These are phyloP conservation scores for Tephrocybe sp. DNA, from an alignment of 768 basidiomycete genomes.

Conservation along the genomic window DNA sequence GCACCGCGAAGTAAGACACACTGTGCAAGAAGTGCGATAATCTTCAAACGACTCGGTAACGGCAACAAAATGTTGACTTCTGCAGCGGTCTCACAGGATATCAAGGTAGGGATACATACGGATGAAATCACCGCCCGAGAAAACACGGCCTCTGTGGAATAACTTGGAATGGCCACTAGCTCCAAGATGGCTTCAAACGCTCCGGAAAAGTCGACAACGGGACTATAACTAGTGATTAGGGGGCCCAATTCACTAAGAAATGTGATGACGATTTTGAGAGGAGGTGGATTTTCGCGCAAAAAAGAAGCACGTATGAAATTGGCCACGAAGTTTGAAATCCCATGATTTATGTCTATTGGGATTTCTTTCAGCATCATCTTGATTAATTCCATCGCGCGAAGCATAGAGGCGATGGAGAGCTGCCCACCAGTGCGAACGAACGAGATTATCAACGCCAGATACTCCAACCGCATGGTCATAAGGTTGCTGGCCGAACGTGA, in stretches of 20 bases:
- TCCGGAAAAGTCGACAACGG: constrained; percentile 53
- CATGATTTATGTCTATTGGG: constrained; percentile 30
- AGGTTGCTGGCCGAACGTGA: constrained; percentile 52
- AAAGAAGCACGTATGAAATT: constrained; percentile 50
- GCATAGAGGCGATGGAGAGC: constrained; percentile 34
- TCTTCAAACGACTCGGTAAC: constrained; percentile 35
- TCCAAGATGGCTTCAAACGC: constrained; percentile 49
- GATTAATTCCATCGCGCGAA: constrained; percentile 52
- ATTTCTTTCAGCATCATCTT: constrained; percentile 56
- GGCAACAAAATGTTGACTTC: constrained; percentile 37
- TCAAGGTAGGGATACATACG: constrained; percentile 43
- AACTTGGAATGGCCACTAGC: constrained; percentile 41
- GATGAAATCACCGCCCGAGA: constrained; percentile 41
- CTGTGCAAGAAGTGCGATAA: constrained; percentile 40
- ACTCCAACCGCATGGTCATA: constrained; percentile 61
- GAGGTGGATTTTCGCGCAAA: constrained; percentile 40
- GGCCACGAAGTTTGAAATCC: constrained; percentile 50
- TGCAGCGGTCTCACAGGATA: constrained; percentile 44
- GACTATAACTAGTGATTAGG: constrained; percentile 47
- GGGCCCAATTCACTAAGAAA: constrained; percentile 57
- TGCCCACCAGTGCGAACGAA: constrained; percentile 53
- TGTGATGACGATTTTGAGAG: constrained; percentile 44
- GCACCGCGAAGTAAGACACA: constrained; percentile 46
- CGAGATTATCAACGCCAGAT: constrained; percentile 49
- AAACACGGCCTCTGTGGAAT: constrained; percentile 53